Conservation (phyloP, 345 rosid genomes). For the Eucalyptus pauciflora region DNA sequence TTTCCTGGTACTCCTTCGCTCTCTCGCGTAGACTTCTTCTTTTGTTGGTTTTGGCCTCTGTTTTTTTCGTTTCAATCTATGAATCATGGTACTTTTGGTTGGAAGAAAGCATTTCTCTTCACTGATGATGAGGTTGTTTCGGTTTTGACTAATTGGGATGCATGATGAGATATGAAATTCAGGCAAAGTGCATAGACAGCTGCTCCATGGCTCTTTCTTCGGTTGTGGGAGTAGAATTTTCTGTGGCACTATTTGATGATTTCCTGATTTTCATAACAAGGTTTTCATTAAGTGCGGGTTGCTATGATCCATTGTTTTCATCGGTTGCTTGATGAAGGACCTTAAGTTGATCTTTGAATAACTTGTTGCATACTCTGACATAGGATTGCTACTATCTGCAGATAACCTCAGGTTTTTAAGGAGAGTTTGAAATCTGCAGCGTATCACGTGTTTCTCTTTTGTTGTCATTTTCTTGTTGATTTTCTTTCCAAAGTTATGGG, state of each 20-base stretch:
- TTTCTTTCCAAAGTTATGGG: background rate
- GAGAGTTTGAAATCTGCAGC: background rate
- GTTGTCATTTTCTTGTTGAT: background rate
- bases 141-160: background rate
- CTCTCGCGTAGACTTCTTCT: background rate
- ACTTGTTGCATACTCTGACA: background rate
- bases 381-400: background rate
- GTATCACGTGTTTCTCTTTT: background rate
- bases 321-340: background rate
- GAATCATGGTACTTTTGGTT: background rate
- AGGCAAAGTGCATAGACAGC: background rate
- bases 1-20: constrained; percentile 37
- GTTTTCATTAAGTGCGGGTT: background rate
- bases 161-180: background rate
- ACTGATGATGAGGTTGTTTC: background rate
- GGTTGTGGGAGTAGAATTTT: background rate
- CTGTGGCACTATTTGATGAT: background rate
- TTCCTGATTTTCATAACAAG: background rate
- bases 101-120: background rate
- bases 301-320: background rate
- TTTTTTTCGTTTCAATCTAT: background rate
- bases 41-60: background rate
- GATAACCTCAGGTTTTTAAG: background rate
- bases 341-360: background rate
- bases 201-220: background rate